phyloP scores from a whole-genome alignment of 306 rosid genomes.

The Ormosia emarginata region DNA sequence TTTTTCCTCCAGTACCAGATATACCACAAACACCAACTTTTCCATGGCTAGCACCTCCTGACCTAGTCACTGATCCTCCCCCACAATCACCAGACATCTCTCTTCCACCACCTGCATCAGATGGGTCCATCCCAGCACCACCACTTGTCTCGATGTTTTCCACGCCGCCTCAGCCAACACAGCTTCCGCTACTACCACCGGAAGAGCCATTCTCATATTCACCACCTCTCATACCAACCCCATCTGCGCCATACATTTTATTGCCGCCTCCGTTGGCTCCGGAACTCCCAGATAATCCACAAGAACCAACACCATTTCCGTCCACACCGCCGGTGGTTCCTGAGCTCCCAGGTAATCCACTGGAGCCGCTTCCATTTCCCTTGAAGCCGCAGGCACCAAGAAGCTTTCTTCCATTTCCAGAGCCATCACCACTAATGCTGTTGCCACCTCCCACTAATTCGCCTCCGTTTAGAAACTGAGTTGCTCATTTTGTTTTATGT shows the following conservation, averaged over 20 bases:
- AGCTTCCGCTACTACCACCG: constrained; percentile 27
- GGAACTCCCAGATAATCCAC: not conserved
- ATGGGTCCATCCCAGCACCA: not conserved
- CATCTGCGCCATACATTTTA: constrained; percentile 19
- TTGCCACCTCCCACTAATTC: constrained; percentile 18
- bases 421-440: constrained; percentile 5
- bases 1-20: constrained; percentile 26
- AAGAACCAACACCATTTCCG: not conserved
- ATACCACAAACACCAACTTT: constrained; percentile 20
- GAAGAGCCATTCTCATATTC: constrained; percentile 28
- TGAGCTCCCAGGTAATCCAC: not conserved
- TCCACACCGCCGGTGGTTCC: constrained; percentile 19
- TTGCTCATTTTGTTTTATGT: not conserved
- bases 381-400: not conserved
- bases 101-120: not conserved
- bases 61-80: not conserved
- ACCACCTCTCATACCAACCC: constrained; percentile 32
- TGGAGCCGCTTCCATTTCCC: not conserved
- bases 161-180: constrained; percentile 34
- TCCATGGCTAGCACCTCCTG: constrained; percentile 53
- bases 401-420: constrained; percentile 18
- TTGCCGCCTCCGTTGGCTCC: constrained; percentile 4
- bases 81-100: constrained; percentile 23
- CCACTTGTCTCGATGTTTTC: constrained; percentile 51
- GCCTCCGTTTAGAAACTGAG: too few relatives aligned